phyloP scores from a whole-genome alignment of 257 asterid species.

The Primulina tabacum region DNA sequence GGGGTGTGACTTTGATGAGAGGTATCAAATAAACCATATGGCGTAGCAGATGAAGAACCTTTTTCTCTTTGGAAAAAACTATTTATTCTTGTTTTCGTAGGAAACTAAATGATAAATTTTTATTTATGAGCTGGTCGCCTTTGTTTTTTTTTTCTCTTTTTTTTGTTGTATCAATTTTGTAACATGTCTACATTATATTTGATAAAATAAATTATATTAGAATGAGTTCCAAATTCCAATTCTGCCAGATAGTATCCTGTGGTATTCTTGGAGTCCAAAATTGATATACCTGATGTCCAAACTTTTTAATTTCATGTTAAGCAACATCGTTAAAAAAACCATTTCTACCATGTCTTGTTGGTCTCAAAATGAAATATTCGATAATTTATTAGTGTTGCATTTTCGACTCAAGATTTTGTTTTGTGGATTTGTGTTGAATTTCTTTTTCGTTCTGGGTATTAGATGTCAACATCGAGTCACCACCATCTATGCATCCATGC shows the following conservation, averaged over 20 bases:
- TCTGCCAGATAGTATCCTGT: background rate
- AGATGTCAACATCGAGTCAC: conserved; percentile 83
- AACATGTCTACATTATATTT: background rate
- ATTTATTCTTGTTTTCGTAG: too few relatives aligned
- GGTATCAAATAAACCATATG: background rate
- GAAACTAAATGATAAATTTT: too few relatives aligned
- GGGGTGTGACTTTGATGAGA: background rate
- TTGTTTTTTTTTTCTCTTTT: too few relatives aligned
- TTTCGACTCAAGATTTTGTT: background rate
- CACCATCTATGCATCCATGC: conserved; percentile 82
- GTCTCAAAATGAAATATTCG: background rate
- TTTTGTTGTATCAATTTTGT: background rate
- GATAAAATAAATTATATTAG: background rate
- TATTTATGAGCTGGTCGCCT: background rate
- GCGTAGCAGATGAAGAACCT: background rate
- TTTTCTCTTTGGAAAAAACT: too few relatives aligned
- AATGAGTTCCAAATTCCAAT: background rate
- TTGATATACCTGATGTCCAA: background rate
- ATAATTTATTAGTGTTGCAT: background rate
- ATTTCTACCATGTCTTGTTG: background rate
- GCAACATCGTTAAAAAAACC: background rate
- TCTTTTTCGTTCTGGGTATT: conserved; percentile 8
- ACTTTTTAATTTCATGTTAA: background rate
- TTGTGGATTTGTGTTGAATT: conserved; percentile 6
- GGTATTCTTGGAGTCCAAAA: background rate